Conservation (phyloP, 176 grass and related monocot genomes). For the Poa pratensis region DNA sequence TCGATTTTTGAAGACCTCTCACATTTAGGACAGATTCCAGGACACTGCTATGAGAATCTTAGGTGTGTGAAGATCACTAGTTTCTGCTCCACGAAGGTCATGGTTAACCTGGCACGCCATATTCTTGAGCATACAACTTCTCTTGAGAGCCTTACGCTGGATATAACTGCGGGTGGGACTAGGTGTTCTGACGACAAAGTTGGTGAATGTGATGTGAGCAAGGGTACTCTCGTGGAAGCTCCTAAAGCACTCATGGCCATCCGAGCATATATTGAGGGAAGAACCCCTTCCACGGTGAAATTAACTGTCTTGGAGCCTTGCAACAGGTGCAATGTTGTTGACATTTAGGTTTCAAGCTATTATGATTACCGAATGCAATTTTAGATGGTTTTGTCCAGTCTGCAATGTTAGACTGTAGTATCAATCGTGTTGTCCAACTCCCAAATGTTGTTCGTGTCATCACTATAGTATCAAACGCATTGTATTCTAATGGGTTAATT, state of each 20-base stretch:
- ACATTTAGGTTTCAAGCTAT: not conserved
- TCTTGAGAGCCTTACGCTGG: not conserved
- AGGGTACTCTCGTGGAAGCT: not conserved
- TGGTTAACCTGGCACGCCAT: not conserved
- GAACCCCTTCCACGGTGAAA: not conserved
- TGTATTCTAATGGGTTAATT: too few relatives aligned
- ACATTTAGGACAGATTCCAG: not conserved
- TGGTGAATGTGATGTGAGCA: not conserved
- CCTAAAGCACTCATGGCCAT: not conserved
- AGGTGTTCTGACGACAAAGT: not conserved
- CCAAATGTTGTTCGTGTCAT: too few relatives aligned
- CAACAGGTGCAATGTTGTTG: not conserved
- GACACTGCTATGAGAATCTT: not conserved
- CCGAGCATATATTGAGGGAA: not conserved
- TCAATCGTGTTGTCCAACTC: too few relatives aligned
- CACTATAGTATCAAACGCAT: too few relatives aligned
- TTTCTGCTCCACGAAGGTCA: not conserved
- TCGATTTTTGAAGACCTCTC: not conserved
- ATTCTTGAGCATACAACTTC: not conserved
- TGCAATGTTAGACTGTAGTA: too few relatives aligned
- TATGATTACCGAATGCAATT: not conserved
- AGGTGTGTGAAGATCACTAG: not conserved
- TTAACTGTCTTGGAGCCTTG: not conserved
- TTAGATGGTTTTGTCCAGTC: not conserved
- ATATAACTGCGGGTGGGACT: not conserved